Percentiles rank a stretch among this genome's conserved stretches.
These are phyloP conservation scores for Phytopythium aichiense DNA, from an alignment of 352 stramenopile species.

Conservation along the genomic window DNA sequence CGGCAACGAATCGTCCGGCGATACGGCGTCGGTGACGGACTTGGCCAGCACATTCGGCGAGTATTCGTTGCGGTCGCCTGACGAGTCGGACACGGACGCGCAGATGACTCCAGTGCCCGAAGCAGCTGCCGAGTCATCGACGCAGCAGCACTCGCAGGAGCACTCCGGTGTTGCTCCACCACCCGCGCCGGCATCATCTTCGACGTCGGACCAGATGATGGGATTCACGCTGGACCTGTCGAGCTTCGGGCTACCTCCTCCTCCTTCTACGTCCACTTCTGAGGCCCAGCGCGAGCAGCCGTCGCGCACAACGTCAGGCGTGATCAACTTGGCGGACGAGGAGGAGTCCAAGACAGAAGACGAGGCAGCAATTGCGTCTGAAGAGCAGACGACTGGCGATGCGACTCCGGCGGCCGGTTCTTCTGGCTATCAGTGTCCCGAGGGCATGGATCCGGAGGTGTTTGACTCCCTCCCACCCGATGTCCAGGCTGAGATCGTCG, in stretches of 20 bases:
- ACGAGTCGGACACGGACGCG: slow-evolving; percentile 50
- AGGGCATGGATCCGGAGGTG: slow-evolving; percentile 96
- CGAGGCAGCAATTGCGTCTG: slow-evolving; percentile 15
- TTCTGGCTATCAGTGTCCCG: slow-evolving; percentile 67
- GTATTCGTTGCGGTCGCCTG: slow-evolving; percentile 71
- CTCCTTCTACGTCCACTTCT: not conserved
- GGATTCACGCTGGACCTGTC: slow-evolving; percentile 83
- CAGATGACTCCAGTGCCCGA: slow-evolving; percentile 36
- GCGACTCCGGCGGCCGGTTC: slow-evolving; percentile 10
- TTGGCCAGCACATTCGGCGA: slow-evolving; percentile 81
- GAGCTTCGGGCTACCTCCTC: slow-evolving; percentile 28
- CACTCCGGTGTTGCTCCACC: slow-evolving; percentile 4
- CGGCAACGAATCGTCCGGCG: slow-evolving; percentile 29
- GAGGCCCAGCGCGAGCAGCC: not conserved
- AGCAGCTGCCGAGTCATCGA: slow-evolving; percentile 7
- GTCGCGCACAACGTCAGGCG: not conserved
- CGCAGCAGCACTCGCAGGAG: not conserved
- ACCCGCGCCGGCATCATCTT: slow-evolving; percentile 8
- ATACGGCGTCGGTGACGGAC: slow-evolving; percentile 78
- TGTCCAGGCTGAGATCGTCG: slow-evolving; percentile 96
- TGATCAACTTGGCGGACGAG: slow-evolving; percentile 13
- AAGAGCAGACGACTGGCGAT: slow-evolving; percentile 15
- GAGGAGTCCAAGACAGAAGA: slow-evolving; percentile 25
- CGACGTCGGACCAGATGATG: slow-evolving; percentile 48
- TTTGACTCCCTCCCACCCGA: slow-evolving; percentile 94